A percentile compares a stretch with the other conserved stretches of the same genome.
These are phyloP conservation scores for Trichaptum fuscoviolaceum DNA, from an alignment of 768 basidiomycete species.

Conservation along the genomic window DNA sequence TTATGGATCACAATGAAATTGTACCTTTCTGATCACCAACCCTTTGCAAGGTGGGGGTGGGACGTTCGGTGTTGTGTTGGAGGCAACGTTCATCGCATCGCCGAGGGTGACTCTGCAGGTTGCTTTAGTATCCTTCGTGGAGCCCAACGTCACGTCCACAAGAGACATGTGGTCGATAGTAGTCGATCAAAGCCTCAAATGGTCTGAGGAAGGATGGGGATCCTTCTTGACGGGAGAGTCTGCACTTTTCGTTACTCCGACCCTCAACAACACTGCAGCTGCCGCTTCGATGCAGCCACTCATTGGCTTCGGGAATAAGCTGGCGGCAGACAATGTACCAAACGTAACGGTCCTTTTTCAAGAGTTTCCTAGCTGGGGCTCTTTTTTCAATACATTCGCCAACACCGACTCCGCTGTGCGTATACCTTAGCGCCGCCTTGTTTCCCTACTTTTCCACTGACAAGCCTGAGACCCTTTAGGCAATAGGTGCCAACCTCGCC, in stretches of 20 bases:
- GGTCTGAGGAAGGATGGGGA: constrained; percentile 46
- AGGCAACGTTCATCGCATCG: constrained; percentile 10
- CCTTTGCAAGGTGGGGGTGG: constrained; percentile 14
- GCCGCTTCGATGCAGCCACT: constrained; percentile 10
- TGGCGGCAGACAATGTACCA: constrained; percentile 9
- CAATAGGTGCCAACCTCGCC: constrained; percentile 35
- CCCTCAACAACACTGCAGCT: constrained; percentile 7
- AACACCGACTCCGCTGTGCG: constrained; percentile 32
- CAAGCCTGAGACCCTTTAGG: constrained; percentile 23
- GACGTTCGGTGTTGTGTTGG: constrained; percentile 17
- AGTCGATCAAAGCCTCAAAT: constrained; percentile 33
- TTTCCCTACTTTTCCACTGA: not conserved
- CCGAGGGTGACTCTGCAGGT: constrained; percentile 13
- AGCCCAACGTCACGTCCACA: not conserved
- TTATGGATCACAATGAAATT: not conserved
- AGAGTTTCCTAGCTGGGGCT: constrained; percentile 37
- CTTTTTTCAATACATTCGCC: constrained; percentile 36
- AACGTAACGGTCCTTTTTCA: constrained; percentile 25
- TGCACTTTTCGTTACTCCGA: constrained; percentile 11
- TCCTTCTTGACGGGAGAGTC: constrained; percentile 31
- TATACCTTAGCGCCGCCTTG: not conserved
- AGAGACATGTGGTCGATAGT: constrained; percentile 29
- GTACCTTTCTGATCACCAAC: not conserved
- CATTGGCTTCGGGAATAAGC: constrained; percentile 10
- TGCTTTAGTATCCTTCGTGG: constrained; percentile 7